Percentiles rank a stretch among this genome's conserved stretches.
Conservation (phyloP, 2,329 filamentous ascomycete genomes). For the Xylaria digitata region DNA sequence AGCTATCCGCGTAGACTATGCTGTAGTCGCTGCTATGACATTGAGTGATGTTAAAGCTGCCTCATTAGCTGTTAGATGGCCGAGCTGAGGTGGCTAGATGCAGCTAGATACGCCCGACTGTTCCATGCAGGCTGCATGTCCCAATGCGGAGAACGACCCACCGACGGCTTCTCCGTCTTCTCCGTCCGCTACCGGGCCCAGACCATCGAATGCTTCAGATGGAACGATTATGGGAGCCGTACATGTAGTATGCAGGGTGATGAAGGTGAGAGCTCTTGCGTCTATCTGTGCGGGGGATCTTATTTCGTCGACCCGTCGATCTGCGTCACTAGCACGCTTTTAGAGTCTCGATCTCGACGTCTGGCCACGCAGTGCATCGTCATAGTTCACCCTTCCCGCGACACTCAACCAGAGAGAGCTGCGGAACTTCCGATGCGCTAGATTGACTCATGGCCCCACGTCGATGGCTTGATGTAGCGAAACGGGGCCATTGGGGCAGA, state of each 20-base stretch:
- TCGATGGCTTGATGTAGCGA: conserved; percentile 5
- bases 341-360: neutral
- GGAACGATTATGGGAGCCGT: neutral
- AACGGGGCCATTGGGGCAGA: neutral
- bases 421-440: neutral
- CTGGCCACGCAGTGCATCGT: conserved; percentile 11
- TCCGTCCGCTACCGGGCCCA: neutral
- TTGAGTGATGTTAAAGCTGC: neutral
- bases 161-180: neutral
- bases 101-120: conserved; percentile 7
- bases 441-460: neutral
- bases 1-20: neutral
- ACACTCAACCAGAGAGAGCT: neutral
- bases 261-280: neutral
- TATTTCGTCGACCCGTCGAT: neutral
- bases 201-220: neutral
- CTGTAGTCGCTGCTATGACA: neutral
- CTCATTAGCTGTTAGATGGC: neutral
- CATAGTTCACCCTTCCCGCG: neutral
- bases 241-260: neutral
- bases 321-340: neutral
- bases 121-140: neutral
- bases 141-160: conserved; percentile 7
- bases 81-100: conserved; percentile 2
- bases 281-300: neutral